These are phyloP conservation scores for Carex arenaria DNA, from an alignment of 202 grass and related monocot species.

Conservation along the genomic window DNA sequence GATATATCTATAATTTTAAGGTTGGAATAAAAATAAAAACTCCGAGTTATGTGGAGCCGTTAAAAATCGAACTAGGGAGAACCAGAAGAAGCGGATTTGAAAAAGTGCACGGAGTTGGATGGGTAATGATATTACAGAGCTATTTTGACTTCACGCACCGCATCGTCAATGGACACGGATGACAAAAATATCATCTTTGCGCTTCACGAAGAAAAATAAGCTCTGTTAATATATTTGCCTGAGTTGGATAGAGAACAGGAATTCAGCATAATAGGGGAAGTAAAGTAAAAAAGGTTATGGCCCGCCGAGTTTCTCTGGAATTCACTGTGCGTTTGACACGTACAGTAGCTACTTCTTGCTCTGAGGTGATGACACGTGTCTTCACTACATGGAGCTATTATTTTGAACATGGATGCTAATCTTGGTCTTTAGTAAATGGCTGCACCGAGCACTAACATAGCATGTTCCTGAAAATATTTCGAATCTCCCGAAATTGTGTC, in stretches of 20 bases:
- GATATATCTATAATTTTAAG: background rate
- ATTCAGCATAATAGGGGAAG: background rate
- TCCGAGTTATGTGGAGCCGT: slow-evolving; percentile 33
- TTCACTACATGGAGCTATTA: background rate
- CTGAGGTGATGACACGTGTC: background rate
- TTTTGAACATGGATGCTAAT: background rate
- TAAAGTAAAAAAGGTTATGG: background rate
- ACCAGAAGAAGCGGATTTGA: slow-evolving; percentile 12
- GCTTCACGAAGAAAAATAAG: too few species aligned
- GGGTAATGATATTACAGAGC: too few species aligned
- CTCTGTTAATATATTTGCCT: too few species aligned
- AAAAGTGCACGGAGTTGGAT: slow-evolving; percentile 1
- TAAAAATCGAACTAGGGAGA: slow-evolving; percentile 15
- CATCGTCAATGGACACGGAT: too few species aligned
- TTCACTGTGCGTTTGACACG: slow-evolving; percentile 39
- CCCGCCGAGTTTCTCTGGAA: slow-evolving; percentile 1
- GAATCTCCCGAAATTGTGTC: background rate
- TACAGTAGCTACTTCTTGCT: background rate
- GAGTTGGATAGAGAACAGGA: background rate
- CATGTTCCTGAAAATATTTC: background rate
- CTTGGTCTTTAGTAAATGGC: background rate
- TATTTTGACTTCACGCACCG: too few species aligned
- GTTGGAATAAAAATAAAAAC: background rate
- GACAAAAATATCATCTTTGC: too few species aligned
- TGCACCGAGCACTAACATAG: background rate